Evolutionary conservation across 768 basidiomycete species (phyloP).

Genomic region (Xanthoconium purpureum): DNA sequence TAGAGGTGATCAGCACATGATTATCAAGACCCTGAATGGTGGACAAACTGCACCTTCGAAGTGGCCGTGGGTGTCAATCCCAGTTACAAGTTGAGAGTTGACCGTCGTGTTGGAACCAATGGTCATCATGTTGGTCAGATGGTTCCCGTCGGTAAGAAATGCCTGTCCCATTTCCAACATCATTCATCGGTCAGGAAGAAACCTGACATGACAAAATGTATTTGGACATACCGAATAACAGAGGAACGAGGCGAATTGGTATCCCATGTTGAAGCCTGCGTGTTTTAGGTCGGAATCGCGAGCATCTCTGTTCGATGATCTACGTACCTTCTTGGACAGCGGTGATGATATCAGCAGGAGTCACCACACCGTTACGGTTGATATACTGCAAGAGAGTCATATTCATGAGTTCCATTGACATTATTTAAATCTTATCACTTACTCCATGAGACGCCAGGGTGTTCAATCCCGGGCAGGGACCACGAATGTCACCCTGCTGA

Average conservation of each 20-base stretch:
- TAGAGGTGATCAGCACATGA: not conserved
- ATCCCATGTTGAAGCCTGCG: slow-evolving; percentile 25
- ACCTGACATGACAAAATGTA: not conserved
- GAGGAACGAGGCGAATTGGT: slow-evolving; percentile 5
- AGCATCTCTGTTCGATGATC: not conserved
- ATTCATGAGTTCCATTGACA: not conserved
- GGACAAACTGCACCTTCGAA: slow-evolving; percentile 15
- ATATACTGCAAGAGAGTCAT: slow-evolving; percentile 11
- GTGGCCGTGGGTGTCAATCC: slow-evolving; percentile 20
- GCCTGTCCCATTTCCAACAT: slow-evolving; percentile 12
- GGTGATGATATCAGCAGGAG: slow-evolving; percentile 5
- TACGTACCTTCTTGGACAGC: slow-evolving; percentile 20
- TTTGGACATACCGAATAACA: slow-evolving; percentile 15
- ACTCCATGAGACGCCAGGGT: slow-evolving; percentile 26
- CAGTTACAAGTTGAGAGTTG: not conserved
- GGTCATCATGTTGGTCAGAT: slow-evolving; percentile 25
- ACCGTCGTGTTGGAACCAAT: slow-evolving; percentile 20
- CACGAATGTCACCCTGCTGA: slow-evolving; percentile 20
- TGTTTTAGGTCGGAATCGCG: not conserved
- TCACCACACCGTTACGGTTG: slow-evolving; percentile 11
- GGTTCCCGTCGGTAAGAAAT: slow-evolving; percentile 24
- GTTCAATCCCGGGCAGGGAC: slow-evolving; percentile 25
- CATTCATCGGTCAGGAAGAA: no score
- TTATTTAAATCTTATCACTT: not conserved
- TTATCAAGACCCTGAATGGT: not conserved